Percentiles rank a stretch among this genome's conserved stretches.
Evolutionary conservation across 2,329 filamentous ascomycete species (phyloP).

Genomic region (Blastomyces parvus): DNA sequence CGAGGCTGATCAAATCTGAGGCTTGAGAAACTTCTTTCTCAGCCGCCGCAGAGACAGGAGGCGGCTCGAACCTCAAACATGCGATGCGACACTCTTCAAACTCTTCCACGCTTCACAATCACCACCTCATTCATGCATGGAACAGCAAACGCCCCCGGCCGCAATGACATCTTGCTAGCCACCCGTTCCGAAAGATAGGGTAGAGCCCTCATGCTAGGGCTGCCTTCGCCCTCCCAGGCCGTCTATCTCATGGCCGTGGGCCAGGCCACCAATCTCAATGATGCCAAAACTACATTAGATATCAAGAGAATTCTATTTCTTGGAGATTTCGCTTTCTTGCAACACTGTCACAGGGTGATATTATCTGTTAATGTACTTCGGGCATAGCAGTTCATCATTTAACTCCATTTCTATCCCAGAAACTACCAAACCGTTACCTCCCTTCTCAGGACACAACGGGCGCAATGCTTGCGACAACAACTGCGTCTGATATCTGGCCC

Average conservation of each 20-base stretch:
- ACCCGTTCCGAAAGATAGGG: not conserved
- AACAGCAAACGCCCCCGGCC: not conserved
- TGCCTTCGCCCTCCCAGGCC: too few species aligned
- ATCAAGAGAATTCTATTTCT: too few species aligned
- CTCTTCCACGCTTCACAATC: conserved; percentile 3
- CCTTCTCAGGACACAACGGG: not conserved
- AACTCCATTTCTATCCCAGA: not conserved
- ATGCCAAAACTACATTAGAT: too few species aligned
- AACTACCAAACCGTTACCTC: not conserved
- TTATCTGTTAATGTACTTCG: too few species aligned
- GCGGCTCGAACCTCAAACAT: conserved; percentile 1
- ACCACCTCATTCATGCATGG: conserved; percentile 7
- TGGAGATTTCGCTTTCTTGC: not conserved
- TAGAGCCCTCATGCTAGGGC: not conserved
- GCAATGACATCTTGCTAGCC: not conserved
- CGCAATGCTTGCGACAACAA: not conserved
- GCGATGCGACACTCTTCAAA: conserved; percentile 9
- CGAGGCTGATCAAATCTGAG: too few species aligned
- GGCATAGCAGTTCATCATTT: too few species aligned
- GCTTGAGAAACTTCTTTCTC: not conserved
- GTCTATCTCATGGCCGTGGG: too few species aligned
- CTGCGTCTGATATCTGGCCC: not conserved
- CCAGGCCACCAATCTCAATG: too few species aligned
- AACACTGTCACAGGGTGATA: too few species aligned
- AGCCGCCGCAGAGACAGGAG: not conserved